Conservation (phyloP, 2,329 filamentous ascomycete species). For the Phaeoacremonium minimum region DNA sequence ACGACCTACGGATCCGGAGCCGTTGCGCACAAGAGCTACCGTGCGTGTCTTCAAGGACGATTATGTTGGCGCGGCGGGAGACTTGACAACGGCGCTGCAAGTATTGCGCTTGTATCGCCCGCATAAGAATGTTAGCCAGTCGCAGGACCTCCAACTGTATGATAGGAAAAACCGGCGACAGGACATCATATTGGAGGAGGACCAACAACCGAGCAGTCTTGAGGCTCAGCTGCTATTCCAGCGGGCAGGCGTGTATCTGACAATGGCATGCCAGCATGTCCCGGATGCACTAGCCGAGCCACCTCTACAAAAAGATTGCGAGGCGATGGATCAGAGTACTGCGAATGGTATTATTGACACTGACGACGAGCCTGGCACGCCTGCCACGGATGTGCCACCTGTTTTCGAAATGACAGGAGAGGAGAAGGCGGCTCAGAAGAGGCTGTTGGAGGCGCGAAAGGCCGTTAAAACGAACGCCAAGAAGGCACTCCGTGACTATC, state of each 20-base stretch:
- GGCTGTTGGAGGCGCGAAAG: slow-evolving; percentile 58
- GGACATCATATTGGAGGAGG: slow-evolving; percentile 31
- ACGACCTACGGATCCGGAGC: slow-evolving; percentile 59
- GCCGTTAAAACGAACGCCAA: slow-evolving; percentile 71
- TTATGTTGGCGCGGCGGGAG: slow-evolving; percentile 62
- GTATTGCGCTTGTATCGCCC: slow-evolving; percentile 47
- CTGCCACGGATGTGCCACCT: slow-evolving; percentile 17
- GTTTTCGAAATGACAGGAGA: slow-evolving; percentile 28
- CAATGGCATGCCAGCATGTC: slow-evolving; percentile 65
- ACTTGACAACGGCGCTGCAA: slow-evolving; percentile 64
- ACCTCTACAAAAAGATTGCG: no score
- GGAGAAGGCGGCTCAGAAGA: slow-evolving; percentile 39
- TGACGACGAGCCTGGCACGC: slow-evolving; percentile 1
- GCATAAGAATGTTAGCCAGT: slow-evolving; percentile 39
- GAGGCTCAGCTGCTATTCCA: slow-evolving; percentile 74
- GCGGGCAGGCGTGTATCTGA: slow-evolving; percentile 67
- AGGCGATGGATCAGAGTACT: neutral
- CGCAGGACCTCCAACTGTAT: slow-evolving; percentile 43
- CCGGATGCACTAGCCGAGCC: slow-evolving; percentile 43
- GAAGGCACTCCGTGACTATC: slow-evolving; percentile 70
- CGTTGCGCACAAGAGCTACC: slow-evolving; percentile 68
- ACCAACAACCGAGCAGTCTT: slow-evolving; percentile 67
- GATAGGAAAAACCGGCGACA: slow-evolving; percentile 18
- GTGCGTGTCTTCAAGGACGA: slow-evolving; percentile 75
- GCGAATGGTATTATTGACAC: neutral